Evolutionary conservation across 192 early-diverging fungal genomes (phyloP).

Genomic region (Coemansia sp.): DNA sequence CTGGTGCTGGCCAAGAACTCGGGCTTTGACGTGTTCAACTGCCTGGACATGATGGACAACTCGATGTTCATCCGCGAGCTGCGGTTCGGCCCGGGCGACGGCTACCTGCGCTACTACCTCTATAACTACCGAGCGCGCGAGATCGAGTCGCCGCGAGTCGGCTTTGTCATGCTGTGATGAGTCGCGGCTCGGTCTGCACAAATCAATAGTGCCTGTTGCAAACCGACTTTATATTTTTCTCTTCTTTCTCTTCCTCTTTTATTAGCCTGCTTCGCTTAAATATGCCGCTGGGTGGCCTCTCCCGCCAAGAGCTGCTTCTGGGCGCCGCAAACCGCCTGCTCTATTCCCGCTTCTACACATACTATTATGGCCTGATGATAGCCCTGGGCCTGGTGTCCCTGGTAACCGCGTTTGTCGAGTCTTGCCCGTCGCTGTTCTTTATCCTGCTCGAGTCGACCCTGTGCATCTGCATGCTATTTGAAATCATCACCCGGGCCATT

Average conservation of each 20-base stretch:
- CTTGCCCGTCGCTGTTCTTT: constrained; percentile 62
- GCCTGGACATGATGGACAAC: constrained; percentile 92
- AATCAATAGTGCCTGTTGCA: too few relatives aligned
- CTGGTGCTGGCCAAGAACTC: constrained; percentile 66
- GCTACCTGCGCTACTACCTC: constrained; percentile 91
- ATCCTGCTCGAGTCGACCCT: constrained; percentile 67
- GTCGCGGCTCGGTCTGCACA: neutral
- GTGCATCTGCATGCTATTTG: constrained; percentile 71
- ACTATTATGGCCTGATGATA: constrained; percentile 53
- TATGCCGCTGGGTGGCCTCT: constrained; percentile 43
- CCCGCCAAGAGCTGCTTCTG: constrained; percentile 51
- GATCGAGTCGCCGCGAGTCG: constrained; percentile 66
- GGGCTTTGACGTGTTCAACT: constrained; percentile 94
- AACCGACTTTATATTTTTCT: neutral
- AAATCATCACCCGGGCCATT: constrained; percentile 61
- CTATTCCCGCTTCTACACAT: constrained; percentile 58
- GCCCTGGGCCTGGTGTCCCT: constrained; percentile 51
- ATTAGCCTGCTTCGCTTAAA: too few relatives aligned
- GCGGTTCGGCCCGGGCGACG: constrained; percentile 91
- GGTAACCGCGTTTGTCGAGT: constrained; percentile 39
- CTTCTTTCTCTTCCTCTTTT: too few relatives aligned
- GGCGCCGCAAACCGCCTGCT: constrained; percentile 58
- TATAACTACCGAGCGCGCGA: constrained; percentile 89
- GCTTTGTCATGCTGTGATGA: constrained; percentile 82
- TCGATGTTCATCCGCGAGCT: constrained; percentile 70